Evolutionary conservation across 202 grass and related monocot species (phyloP).

Genomic region (Bolboschoenoplectus hybrid): DNA sequence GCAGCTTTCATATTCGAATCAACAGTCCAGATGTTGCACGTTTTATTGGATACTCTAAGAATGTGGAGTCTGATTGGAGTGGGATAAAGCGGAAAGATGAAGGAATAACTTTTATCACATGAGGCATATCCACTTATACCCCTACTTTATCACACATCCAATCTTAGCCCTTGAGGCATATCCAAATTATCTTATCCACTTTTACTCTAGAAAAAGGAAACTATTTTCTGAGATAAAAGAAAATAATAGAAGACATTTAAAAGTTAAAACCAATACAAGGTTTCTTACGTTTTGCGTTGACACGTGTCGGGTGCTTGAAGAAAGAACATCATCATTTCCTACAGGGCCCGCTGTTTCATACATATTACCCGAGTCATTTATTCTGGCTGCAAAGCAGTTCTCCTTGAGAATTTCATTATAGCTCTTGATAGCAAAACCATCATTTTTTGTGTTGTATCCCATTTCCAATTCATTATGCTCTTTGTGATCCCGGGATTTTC

Average conservation of each 20-base stretch:
- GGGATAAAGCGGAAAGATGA: background rate
- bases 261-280: conserved; percentile 11
- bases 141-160: background rate
- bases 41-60: conserved; percentile 1
- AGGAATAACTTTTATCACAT: background rate
- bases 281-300: conserved; percentile 69
- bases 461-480: conserved; percentile 61
- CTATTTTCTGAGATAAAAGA: background rate
- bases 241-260: conserved; percentile 1
- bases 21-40: background rate
- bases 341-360: conserved; percentile 61
- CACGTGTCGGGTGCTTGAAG: conserved; percentile 59
- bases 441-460: conserved; percentile 59
- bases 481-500: conserved; percentile 83
- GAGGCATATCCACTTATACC: background rate
- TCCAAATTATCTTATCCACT: conserved; percentile 5
- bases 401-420: conserved; percentile 86
- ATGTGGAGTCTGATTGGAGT: background rate
- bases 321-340: conserved; percentile 74
- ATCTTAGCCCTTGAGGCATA: background rate
- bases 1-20: background rate
- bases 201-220: background rate
- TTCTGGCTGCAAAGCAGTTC: conserved; percentile 56
- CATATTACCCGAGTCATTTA: conserved; percentile 73
- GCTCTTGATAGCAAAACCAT: conserved; percentile 81